Percentiles rank a stretch among this genome's conserved stretches.
Conservation (phyloP, 352 stramenopile species). For the Globisporangium paddicum region DNA sequence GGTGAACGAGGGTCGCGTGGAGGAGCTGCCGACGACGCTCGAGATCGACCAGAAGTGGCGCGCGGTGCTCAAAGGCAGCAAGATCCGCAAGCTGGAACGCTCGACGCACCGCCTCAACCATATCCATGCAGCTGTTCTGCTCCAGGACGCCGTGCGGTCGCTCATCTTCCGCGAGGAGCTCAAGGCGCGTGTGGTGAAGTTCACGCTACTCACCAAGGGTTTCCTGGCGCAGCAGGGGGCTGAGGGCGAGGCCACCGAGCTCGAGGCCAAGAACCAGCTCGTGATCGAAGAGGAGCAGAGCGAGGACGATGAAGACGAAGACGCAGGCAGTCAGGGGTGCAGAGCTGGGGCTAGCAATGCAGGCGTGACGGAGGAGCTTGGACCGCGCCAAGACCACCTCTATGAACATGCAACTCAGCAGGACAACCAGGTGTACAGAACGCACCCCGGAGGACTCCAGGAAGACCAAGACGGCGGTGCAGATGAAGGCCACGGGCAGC, state of each 20-base stretch:
- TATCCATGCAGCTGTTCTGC: conserved; percentile 44
- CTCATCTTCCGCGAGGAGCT: conserved; percentile 63
- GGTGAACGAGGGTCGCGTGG: conserved; percentile 37
- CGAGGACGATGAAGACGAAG: background rate
- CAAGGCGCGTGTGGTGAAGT: conserved; percentile 42
- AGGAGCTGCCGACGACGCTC: conserved; percentile 42
- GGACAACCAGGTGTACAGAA: background rate
- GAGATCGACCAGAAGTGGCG: conserved; percentile 54
- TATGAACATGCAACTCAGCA: background rate
- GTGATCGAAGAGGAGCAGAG: conserved; percentile 2
- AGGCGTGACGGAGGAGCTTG: background rate
- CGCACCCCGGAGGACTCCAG: background rate
- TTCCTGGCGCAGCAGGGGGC: conserved; percentile 11
- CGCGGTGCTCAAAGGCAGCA: conserved; percentile 37
- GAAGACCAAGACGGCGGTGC: background rate
- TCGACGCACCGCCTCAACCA: conserved; percentile 45
- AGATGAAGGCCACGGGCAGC: background rate
- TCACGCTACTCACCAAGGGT: conserved; percentile 27
- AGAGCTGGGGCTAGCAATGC: background rate
- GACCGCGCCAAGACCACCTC: background rate
- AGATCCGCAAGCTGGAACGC: conserved; percentile 47
- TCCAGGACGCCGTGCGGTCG: conserved; percentile 48
- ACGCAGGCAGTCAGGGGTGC: background rate
- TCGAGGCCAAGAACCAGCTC: background rate
- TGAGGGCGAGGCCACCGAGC: background rate